Conservation (phyloP, 2,329 filamentous ascomycete species). For the Aureobasidium sp. region DNA sequence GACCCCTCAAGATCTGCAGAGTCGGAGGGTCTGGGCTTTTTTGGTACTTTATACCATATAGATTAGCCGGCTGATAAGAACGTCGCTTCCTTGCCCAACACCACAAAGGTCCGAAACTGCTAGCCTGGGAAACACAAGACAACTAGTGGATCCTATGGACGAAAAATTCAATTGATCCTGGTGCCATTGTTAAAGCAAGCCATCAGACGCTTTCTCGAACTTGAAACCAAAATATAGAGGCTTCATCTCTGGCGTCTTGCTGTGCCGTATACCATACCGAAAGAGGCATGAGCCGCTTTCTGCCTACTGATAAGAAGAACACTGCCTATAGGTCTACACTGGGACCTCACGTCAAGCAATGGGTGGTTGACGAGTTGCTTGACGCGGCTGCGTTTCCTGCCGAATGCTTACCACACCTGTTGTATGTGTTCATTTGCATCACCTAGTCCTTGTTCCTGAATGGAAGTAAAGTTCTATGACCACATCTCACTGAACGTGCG, state of each 20-base stretch:
- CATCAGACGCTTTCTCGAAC: neutral
- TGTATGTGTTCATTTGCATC: neutral
- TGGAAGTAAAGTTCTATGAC: neutral
- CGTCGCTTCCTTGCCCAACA: neutral
- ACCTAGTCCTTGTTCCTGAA: neutral
- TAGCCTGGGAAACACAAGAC: neutral
- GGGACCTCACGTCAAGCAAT: neutral
- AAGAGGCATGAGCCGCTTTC: neutral
- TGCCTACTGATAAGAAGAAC: neutral
- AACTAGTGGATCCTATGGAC: neutral
- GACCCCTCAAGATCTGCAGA: constrained; percentile 4
- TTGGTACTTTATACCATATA: neutral
- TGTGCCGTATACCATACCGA: neutral
- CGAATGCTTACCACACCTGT: neutral
- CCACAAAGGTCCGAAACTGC: neutral
- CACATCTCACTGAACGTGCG: neutral
- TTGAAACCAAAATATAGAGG: neutral
- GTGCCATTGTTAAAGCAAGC: neutral
- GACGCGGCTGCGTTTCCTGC: neutral
- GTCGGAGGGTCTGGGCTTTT: neutral
- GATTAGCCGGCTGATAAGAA: constrained; percentile 6
- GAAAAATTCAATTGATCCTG: neutral
- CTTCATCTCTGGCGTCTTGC: neutral
- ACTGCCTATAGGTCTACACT: neutral
- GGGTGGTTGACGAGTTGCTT: neutral